A percentile compares a stretch with the other conserved stretches of the same genome.
phyloP scores from a whole-genome alignment of 257 asterid species.

The Capsicum chinense region DNA sequence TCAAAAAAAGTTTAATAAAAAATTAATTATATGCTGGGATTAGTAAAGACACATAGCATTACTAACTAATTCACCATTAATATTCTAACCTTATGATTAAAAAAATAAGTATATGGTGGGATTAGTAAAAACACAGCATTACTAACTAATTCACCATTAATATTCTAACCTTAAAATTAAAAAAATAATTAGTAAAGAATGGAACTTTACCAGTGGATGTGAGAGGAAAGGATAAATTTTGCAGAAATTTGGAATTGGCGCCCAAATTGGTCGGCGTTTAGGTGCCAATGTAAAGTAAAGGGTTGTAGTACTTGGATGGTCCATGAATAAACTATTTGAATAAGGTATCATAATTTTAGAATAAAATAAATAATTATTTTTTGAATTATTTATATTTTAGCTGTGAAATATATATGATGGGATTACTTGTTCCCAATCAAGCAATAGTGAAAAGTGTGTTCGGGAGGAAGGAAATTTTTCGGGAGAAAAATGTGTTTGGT shows the following conservation, averaged over 20 bases:
- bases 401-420: too few relatives aligned
- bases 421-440: too few relatives aligned
- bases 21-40: neutral
- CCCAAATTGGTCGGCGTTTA: neutral
- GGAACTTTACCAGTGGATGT: neutral
- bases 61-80: neutral
- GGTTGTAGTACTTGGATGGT: too few relatives aligned
- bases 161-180: neutral
- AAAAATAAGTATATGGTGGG: neutral
- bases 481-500: too few relatives aligned
- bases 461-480: too few relatives aligned
- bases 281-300: neutral
- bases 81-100: neutral
- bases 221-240: neutral
- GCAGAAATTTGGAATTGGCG: slow-evolving; percentile 20
- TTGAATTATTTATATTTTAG: too few relatives aligned
- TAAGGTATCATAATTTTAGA: too few relatives aligned
- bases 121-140: neutral
- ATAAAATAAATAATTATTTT: too few relatives aligned
- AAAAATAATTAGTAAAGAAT: neutral
- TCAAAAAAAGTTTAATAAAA: neutral
- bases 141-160: neutral
- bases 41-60: neutral
- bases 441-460: too few relatives aligned
- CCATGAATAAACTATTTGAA: too few relatives aligned